Evolutionary conservation across 805 yeast species (phyloP).

Genomic region (Myxozyma sirexii): DNA sequence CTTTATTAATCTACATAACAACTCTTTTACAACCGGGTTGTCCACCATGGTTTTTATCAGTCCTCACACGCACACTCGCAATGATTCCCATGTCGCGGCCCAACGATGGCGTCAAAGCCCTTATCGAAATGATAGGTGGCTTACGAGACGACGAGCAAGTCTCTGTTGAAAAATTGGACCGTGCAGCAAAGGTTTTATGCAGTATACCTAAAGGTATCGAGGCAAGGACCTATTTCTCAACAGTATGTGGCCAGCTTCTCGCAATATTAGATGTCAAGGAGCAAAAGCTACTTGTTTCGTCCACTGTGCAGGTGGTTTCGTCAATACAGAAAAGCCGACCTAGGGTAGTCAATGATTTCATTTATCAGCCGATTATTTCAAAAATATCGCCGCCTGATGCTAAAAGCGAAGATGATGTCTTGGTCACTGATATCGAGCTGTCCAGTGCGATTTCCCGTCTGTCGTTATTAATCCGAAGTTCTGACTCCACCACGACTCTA

Average conservation of each 20-base stretch:
- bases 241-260: slow-evolving; percentile 66
- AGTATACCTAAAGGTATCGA: slow-evolving; percentile 59
- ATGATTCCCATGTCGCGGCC: slow-evolving; percentile 57
- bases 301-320: slow-evolving; percentile 56
- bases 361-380: slow-evolving; percentile 45
- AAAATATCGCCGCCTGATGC: neutral
- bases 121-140: slow-evolving; percentile 78
- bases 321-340: slow-evolving; percentile 45
- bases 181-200: slow-evolving; percentile 66
- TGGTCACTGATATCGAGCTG: slow-evolving; percentile 47
- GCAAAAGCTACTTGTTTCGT: slow-evolving; percentile 49
- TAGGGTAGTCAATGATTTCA: slow-evolving; percentile 60
- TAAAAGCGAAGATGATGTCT: neutral
- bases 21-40: slow-evolving; percentile 55
- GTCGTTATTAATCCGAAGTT: slow-evolving; percentile 13
- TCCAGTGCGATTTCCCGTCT: slow-evolving; percentile 36
- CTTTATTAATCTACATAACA: slow-evolving; percentile 62
- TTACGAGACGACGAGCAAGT: slow-evolving; percentile 72
- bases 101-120: slow-evolving; percentile 67
- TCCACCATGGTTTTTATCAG: slow-evolving; percentile 51
- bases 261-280: slow-evolving; percentile 56
- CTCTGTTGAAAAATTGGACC: slow-evolving; percentile 64
- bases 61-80: slow-evolving; percentile 56
- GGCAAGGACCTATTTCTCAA: slow-evolving; percentile 55
- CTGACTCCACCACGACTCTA: slow-evolving; percentile 13